These are phyloP conservation scores for Clarireedia hainanense DNA, from an alignment of 2,329 filamentous ascomycete genomes.

Conservation along the genomic window DNA sequence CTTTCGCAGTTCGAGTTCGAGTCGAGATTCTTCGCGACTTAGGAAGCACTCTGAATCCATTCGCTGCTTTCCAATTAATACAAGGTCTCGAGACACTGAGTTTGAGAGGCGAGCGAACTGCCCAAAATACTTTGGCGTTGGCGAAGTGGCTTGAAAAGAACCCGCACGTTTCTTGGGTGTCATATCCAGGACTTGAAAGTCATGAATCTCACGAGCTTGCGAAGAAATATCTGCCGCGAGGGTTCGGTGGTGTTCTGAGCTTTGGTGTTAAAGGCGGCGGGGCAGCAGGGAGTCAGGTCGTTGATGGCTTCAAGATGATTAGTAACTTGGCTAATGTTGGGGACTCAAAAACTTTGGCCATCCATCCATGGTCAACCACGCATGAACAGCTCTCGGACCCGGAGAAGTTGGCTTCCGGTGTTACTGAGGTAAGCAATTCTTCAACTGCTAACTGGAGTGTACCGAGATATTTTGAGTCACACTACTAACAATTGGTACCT, in stretches of 20 bases:
- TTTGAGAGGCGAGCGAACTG: conserved; percentile 78
- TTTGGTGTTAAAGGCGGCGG: conserved; percentile 90
- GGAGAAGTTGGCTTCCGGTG: conserved; percentile 73
- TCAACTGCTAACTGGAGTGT: no score
- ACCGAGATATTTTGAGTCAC: no score
- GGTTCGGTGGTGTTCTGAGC: conserved; percentile 84
- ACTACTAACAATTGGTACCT: conserved; percentile 1
- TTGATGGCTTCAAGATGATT: conserved; percentile 91
- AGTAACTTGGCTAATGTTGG: conserved; percentile 95
- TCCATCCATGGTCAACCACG: conserved; percentile 92
- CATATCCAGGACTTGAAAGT: conserved; percentile 78
- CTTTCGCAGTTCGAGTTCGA: conserved; percentile 76
- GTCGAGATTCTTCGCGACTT: conserved; percentile 87
- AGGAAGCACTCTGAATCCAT: conserved; percentile 76
- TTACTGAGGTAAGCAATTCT: conserved; percentile 54
- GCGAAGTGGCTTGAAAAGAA: conserved; percentile 79
- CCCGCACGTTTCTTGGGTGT: conserved; percentile 83
- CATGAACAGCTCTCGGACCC: conserved; percentile 84
- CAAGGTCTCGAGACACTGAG: conserved; percentile 85
- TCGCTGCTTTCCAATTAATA: conserved; percentile 85
- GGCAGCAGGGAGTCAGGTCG: conserved; percentile 75
- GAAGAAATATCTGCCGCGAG: conserved; percentile 77
- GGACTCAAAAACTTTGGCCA: conserved; percentile 89
- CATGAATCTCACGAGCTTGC: conserved; percentile 73
- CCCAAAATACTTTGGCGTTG: conserved; percentile 70